Percentiles rank a stretch among this genome's conserved stretches.
These are phyloP conservation scores for Scutellaria minor DNA, from an alignment of 257 asterid species.

Conservation along the genomic window DNA sequence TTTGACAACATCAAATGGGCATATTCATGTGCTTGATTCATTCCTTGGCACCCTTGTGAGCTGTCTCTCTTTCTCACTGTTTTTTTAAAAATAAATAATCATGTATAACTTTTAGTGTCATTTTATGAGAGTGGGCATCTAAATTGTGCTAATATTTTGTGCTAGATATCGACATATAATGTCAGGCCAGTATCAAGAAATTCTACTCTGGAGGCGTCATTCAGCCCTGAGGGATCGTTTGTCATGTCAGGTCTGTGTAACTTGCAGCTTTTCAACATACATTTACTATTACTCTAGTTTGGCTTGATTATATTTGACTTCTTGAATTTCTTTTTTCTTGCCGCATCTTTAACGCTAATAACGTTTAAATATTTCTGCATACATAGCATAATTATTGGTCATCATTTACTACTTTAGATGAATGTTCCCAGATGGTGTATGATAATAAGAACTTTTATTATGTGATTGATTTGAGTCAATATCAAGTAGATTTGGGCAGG, in stretches of 20 bases:
- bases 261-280: conserved; percentile 2
- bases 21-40: conserved; percentile 89
- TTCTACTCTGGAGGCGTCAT: conserved; percentile 93
- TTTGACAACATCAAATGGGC: conserved; percentile 84
- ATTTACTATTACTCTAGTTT: conserved; percentile 12
- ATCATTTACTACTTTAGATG: conserved; percentile 17
- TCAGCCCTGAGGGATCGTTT: conserved; percentile 94
- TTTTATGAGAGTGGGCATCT: conserved; percentile 24
- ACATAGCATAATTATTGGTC: not conserved
- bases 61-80: conserved; percentile 17
- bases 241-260: conserved; percentile 79
- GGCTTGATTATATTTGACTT: conserved; percentile 13
- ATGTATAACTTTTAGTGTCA: conserved; percentile 3
- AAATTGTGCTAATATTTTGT: conserved; percentile 27
- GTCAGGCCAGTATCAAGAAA: conserved; percentile 82
- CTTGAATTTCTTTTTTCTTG: not conserved
- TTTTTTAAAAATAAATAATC: conserved; percentile 13
- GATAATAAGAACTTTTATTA: not conserved
- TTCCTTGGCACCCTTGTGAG: conserved; percentile 89
- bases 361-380: not conserved
- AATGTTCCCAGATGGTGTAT: not conserved
- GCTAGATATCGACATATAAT: conserved; percentile 70
- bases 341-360: conserved; percentile 12
- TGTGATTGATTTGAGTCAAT: not conserved
- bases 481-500: not conserved